phyloP scores from a whole-genome alignment of 768 basidiomycete genomes.

The Leccinum uliginosum region DNA sequence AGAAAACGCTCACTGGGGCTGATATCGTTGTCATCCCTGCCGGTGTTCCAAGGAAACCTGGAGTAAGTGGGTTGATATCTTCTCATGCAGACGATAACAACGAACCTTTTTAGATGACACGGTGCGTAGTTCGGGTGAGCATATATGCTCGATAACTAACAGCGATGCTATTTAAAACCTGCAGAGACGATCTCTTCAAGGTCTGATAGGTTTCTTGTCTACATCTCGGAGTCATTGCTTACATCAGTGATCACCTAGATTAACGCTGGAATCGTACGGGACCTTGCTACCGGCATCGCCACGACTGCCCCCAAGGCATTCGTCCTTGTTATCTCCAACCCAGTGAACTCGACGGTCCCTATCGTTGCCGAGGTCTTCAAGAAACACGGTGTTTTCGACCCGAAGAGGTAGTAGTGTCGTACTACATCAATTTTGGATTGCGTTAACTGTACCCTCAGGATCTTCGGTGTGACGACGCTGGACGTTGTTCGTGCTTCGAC shows the following conservation, averaged over 20 bases:
- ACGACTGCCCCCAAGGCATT: conserved; percentile 81
- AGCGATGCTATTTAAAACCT: not conserved
- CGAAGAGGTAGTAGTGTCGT: conserved; percentile 66
- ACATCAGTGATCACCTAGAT: conserved; percentile 48
- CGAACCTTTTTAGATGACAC: conserved; percentile 41
- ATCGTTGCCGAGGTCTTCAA: conserved; percentile 95
- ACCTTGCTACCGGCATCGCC: conserved; percentile 89
- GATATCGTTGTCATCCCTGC: conserved; percentile 94
- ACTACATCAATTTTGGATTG: not conserved
- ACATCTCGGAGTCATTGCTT: not conserved
- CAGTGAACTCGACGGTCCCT: conserved; percentile 98
- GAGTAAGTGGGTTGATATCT: conserved; percentile 46
- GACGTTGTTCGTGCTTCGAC: conserved; percentile 98
- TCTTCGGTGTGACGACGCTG: conserved; percentile 97
- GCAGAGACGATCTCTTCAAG: conserved; percentile 94
- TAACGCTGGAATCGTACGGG: conserved; percentile 95
- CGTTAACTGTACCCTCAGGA: conserved; percentile 38
- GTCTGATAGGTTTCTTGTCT: conserved; percentile 35
- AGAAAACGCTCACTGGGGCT: conserved; percentile 79
- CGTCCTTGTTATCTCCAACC: conserved; percentile 97
- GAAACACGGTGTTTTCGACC: conserved; percentile 86
- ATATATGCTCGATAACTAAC: conserved; percentile 8
- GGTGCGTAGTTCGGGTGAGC: conserved; percentile 30
- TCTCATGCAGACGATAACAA: not conserved
- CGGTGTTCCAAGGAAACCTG: conserved; percentile 93